These are phyloP conservation scores for Beauveria bassiana DNA, from an alignment of 2,329 filamentous ascomycete genomes.

Conservation along the genomic window DNA sequence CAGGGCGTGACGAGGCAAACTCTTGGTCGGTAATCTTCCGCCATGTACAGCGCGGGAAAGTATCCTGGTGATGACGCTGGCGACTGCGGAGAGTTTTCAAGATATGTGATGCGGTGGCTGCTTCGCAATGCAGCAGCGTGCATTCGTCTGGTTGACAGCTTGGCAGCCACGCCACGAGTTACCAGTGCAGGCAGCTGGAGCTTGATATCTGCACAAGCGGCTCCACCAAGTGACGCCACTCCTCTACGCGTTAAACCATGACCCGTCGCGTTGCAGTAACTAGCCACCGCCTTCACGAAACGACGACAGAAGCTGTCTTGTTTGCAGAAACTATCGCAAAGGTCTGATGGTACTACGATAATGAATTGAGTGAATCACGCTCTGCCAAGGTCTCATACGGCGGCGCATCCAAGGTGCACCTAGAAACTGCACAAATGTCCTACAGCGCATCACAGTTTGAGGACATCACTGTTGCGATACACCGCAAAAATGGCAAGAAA, in stretches of 20 bases:
- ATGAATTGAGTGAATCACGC: not conserved
- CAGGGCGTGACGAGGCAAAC: not conserved
- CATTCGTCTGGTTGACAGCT: not conserved
- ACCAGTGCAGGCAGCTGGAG: not conserved
- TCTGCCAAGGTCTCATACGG: not conserved
- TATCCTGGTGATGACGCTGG: not conserved
- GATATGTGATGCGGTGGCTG: constrained; percentile 4
- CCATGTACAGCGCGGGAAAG: not conserved
- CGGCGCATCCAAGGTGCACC: not conserved
- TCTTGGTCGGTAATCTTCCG: not conserved
- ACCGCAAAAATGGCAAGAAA: constrained; percentile 21
- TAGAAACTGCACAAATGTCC: constrained; percentile 6
- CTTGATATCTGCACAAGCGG: not conserved
- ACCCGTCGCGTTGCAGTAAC: not conserved
- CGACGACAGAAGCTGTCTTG: not conserved
- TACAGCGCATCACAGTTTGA: constrained; percentile 8
- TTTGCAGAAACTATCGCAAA: not conserved
- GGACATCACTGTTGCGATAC: constrained; percentile 19
- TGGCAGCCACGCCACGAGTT: not conserved
- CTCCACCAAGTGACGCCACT: constrained; percentile 11
- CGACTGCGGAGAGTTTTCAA: not conserved
- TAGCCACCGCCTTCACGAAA: not conserved
- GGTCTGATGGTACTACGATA: not conserved
- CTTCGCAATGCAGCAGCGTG: not conserved
- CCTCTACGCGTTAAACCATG: constrained; percentile 2